Conservation (phyloP, 768 basidiomycete species). For the Saitozyma sp. region DNA sequence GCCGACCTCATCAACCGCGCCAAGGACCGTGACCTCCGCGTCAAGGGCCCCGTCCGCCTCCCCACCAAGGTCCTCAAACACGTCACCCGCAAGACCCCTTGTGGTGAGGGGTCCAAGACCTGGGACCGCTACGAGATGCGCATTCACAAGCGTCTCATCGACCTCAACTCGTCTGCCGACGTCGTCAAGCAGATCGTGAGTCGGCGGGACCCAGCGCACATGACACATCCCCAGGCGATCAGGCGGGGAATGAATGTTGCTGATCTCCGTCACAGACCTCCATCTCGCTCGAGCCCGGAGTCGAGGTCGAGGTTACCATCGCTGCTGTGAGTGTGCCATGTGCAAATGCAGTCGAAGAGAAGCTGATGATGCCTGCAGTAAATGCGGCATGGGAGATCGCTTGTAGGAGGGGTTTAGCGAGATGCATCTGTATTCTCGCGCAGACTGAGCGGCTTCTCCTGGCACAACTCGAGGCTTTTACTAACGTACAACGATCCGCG, state of each 20-base stretch:
- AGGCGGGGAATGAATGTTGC: background rate
- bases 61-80: conserved; percentile 99
- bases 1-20: conserved; percentile 95
- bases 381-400: conserved; percentile 1
- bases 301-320: conserved; percentile 98
- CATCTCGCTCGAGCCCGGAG: conserved; percentile 98
- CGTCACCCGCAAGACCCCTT: conserved; percentile 99
- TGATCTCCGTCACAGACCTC: conserved; percentile 66
- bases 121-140: conserved; percentile 99
- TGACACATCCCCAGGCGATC: background rate
- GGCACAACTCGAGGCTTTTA: too few species aligned
- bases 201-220: conserved; percentile 16
- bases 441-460: too few species aligned
- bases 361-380: conserved; percentile 7
- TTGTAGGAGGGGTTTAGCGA: background rate
- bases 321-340: conserved; percentile 53
- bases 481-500: too few species aligned
- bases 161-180: conserved; percentile 97
- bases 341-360: background rate
- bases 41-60: conserved; percentile 97
- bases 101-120: conserved; percentile 99
- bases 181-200: conserved; percentile 99
- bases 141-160: conserved; percentile 98
- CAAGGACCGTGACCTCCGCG: conserved; percentile 98
- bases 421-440: background rate